Evolutionary conservation across 176 grass and related monocot genomes (phyloP).

Genomic region (Oryza glaberrima): DNA sequence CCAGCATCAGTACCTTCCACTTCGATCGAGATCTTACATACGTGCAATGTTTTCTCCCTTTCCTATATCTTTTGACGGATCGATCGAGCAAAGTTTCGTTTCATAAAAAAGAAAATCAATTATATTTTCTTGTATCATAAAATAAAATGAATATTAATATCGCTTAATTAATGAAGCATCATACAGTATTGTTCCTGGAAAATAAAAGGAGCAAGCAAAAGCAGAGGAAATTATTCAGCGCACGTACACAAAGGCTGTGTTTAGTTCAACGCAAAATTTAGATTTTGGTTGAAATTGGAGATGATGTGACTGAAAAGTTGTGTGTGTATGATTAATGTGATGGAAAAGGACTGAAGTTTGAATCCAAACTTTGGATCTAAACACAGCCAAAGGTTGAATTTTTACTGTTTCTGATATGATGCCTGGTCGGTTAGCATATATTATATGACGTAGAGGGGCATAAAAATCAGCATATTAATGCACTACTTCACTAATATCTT

Average conservation of each 20-base stretch:
- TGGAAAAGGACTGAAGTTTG: too few species aligned
- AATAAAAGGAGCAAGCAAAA: neutral
- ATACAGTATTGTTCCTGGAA: neutral
- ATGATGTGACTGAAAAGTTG: too few species aligned
- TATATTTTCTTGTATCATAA: neutral
- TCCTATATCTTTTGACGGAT: too few species aligned
- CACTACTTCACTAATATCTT: neutral
- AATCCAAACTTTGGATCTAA: too few species aligned
- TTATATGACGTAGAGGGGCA: neutral
- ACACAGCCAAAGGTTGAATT: neutral
- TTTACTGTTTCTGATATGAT: neutral
- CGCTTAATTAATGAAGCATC: neutral
- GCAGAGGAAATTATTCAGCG: neutral
- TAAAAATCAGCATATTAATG: neutral
- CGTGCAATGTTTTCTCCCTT: too few species aligned
- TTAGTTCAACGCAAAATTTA: too few species aligned
- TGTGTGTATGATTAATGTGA: too few species aligned
- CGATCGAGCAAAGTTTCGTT: too few species aligned
- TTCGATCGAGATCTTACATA: neutral
- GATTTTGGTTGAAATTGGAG: too few species aligned
- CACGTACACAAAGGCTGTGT: neutral
- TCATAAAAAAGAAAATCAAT: too few species aligned
- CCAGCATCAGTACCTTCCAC: neutral
- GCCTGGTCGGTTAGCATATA: neutral
- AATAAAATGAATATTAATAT: neutral